These are phyloP conservation scores for Domatiomyces globalis DNA, from an alignment of 2,329 filamentous ascomycete genomes.

Conservation along the genomic window DNA sequence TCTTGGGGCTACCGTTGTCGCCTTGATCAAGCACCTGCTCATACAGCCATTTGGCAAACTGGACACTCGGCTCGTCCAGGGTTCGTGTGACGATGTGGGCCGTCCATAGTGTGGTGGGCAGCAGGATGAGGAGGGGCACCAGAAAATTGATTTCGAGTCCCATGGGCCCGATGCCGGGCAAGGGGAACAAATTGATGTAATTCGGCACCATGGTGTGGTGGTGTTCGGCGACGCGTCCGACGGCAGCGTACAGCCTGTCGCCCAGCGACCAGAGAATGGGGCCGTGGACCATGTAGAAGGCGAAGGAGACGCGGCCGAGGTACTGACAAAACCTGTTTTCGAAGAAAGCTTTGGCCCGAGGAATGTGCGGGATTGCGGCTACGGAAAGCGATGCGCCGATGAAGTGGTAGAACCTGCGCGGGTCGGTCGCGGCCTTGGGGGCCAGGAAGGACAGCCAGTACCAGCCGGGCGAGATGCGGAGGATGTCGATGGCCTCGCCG, in stretches of 20 bases:
- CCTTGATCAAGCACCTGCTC: background rate
- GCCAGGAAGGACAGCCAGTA: conserved; percentile 46
- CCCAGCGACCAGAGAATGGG: conserved; percentile 39
- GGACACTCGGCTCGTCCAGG: conserved; percentile 47
- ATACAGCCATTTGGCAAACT: conserved; percentile 38
- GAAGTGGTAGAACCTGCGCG: conserved; percentile 53
- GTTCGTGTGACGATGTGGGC: conserved; percentile 41
- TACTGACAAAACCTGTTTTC: conserved; percentile 39
- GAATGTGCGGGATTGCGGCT: conserved; percentile 40
- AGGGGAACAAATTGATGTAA: conserved; percentile 42
- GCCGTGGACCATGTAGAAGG: conserved; percentile 35
- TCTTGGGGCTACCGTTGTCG: background rate
- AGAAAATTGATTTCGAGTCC: conserved; percentile 48
- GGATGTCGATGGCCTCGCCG: conserved; percentile 32
- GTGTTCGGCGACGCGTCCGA: conserved; percentile 38
- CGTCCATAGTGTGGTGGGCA: conserved; percentile 44
- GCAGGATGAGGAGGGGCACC: conserved; percentile 42
- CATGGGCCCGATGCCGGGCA: conserved; percentile 42
- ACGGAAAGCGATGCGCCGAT: conserved; percentile 45
- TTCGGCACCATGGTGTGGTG: conserved; percentile 38
- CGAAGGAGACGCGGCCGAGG: conserved; percentile 34
- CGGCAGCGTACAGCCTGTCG: conserved; percentile 48
- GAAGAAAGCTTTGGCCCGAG: conserved; percentile 42
- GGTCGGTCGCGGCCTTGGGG: conserved; percentile 49
- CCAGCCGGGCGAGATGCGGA: conserved; percentile 47